Conservation (phyloP, 805 yeast genomes). For the Ogataea zsoltii region DNA sequence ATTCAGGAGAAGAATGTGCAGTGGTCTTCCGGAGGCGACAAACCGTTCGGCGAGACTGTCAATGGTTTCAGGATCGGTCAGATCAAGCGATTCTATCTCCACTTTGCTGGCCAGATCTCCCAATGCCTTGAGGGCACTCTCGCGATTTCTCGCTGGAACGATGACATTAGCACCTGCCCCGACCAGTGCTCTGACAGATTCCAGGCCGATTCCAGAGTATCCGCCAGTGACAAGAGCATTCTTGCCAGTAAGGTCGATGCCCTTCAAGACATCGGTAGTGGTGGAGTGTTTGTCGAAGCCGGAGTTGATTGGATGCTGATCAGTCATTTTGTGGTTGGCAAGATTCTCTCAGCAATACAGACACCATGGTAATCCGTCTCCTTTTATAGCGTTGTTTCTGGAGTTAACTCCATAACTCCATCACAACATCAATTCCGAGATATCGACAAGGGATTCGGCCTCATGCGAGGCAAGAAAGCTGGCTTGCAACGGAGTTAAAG, state of each 20-base stretch:
- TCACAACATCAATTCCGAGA: no score
- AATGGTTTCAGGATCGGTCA: constrained; percentile 5
- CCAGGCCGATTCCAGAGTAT: constrained; percentile 10
- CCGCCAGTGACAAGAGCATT: constrained; percentile 9
- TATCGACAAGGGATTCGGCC: no score
- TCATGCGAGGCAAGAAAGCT: no score
- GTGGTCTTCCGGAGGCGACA: constrained; percentile 9
- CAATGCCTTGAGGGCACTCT: not conserved
- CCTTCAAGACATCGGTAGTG: constrained; percentile 6
- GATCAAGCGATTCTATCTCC: constrained; percentile 4
- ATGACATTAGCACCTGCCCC: constrained; percentile 8
- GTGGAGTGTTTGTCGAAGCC: constrained; percentile 1
- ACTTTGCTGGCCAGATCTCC: constrained; percentile 7
- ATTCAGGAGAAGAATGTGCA: constrained; percentile 8
- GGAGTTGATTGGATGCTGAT: constrained; percentile 6
- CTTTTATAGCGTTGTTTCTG: no score
- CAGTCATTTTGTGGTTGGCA: constrained; percentile 3
- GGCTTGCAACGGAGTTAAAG: no score
- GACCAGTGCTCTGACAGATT: constrained; percentile 4
- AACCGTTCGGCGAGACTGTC: constrained; percentile 1
- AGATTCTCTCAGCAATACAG: no score
- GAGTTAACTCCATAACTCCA: no score
- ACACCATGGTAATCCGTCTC: no score
- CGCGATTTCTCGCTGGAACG: constrained; percentile 5
- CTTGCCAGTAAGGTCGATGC: constrained; percentile 6